phyloP scores from a whole-genome alignment of 83 land plant species.

The Thuja plicata region DNA sequence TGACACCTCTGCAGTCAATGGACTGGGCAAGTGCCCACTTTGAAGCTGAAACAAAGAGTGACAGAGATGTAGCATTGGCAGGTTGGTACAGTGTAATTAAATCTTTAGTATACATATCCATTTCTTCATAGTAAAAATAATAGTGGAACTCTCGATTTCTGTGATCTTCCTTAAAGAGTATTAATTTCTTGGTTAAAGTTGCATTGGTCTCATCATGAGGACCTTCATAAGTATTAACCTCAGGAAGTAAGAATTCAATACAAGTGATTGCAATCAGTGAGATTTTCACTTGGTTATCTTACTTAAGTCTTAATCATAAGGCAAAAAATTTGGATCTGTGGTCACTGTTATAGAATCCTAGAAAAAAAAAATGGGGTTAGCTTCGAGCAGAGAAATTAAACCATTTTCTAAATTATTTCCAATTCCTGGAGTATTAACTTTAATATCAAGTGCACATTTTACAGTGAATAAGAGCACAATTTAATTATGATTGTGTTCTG shows the following conservation, averaged over 20 bases:
- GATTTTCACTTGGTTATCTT: background rate
- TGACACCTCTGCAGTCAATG: conserved; percentile 11
- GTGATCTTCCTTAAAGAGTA: background rate
- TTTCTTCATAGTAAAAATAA: background rate
- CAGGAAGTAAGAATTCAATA: background rate
- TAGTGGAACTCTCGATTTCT: conserved; percentile 6
- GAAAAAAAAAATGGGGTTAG: background rate
- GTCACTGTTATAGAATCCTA: background rate
- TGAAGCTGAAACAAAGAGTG: conserved; percentile 10
- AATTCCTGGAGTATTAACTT: background rate
- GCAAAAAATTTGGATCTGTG: background rate
- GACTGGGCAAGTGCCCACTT: conserved; percentile 8
- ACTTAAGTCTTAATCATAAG: background rate
- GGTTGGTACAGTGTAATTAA: conserved; percentile 7
- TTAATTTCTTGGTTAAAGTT: background rate
- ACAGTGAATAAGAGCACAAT: background rate
- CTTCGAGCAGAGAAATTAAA: background rate
- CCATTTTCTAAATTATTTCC: background rate
- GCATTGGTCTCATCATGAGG: background rate
- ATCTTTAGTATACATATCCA: background rate
- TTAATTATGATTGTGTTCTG: too few relatives aligned
- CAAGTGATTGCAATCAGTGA: background rate
- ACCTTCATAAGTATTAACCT: background rate
- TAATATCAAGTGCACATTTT: background rate
- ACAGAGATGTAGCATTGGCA: conserved; percentile 3